Conservation (phyloP, 768 basidiomycete species). For the Amanita jacksonii region DNA sequence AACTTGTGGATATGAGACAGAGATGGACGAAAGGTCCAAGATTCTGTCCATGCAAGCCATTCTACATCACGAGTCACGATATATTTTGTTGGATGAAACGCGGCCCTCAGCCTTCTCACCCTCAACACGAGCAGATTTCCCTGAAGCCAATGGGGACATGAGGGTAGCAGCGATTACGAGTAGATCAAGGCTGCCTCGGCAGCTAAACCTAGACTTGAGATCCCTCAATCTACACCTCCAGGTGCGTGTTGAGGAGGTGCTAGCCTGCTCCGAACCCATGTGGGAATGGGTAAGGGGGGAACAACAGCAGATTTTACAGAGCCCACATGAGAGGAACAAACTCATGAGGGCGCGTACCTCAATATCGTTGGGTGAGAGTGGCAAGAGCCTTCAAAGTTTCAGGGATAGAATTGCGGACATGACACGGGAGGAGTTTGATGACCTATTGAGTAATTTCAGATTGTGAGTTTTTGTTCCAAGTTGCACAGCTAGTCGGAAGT, state of each 20-base stretch:
- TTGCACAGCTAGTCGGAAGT: neutral
- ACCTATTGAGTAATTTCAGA: constrained; percentile 45
- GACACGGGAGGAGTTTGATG: constrained; percentile 55
- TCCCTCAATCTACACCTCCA: constrained; percentile 57
- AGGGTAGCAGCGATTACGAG: constrained; percentile 11
- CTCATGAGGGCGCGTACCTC: constrained; percentile 10
- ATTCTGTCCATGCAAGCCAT: constrained; percentile 27
- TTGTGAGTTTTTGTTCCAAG: constrained; percentile 34
- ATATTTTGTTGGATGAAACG: constrained; percentile 37
- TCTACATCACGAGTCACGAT: constrained; percentile 31
- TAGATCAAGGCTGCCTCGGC: constrained; percentile 36
- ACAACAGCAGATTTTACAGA: constrained; percentile 22
- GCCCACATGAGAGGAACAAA: constrained; percentile 6
- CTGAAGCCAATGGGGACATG: constrained; percentile 11
- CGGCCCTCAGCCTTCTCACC: constrained; percentile 35
- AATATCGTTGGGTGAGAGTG: constrained; percentile 7
- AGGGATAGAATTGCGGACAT: constrained; percentile 35
- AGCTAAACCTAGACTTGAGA: constrained; percentile 45
- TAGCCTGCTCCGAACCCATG: constrained; percentile 68
- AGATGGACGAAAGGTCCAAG: constrained; percentile 20
- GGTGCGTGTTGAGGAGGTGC: constrained; percentile 49
- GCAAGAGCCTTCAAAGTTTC: constrained; percentile 13
- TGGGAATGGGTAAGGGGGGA: constrained; percentile 64
- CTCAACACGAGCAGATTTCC: constrained; percentile 21
- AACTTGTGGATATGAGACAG: constrained; percentile 10